These are phyloP conservation scores for Gamsiella multidivaricata DNA, from an alignment of 192 early-diverging fungal species.

Conservation along the genomic window DNA sequence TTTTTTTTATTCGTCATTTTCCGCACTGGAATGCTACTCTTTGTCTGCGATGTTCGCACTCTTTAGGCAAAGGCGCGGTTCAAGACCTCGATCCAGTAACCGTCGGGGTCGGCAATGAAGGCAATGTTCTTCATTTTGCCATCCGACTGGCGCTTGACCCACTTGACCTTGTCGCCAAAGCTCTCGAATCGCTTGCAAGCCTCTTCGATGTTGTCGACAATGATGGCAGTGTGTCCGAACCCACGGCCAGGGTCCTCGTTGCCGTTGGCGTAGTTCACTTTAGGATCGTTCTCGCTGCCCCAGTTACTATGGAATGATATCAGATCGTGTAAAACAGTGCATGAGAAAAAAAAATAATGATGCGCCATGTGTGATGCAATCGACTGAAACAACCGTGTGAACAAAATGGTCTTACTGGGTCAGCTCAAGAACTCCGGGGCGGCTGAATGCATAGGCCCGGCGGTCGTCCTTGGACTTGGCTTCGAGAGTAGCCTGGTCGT, in stretches of 20 bases:
- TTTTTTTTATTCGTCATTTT: neutral
- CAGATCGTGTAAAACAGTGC: too few relatives aligned
- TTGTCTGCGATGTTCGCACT: too few relatives aligned
- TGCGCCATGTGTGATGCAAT: neutral
- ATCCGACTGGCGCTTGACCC: constrained; percentile 78
- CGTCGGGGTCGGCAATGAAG: constrained; percentile 86
- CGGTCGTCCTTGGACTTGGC: constrained; percentile 63
- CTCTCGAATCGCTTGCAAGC: constrained; percentile 81
- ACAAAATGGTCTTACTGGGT: constrained; percentile 73
- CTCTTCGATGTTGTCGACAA: constrained; percentile 82
- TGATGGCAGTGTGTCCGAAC: constrained; percentile 85
- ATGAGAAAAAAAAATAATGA: constrained; percentile 8
- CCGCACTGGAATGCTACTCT: constrained; percentile 12
- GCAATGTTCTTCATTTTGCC: constrained; percentile 88
- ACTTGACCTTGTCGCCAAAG: constrained; percentile 77
- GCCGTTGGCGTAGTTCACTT: constrained; percentile 74
- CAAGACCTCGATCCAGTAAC: constrained; percentile 81
- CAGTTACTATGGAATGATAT: constrained; percentile 72
- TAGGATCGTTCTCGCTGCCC: constrained; percentile 76
- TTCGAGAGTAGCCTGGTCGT: constrained; percentile 60
- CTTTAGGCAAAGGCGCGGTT: constrained; percentile 28
- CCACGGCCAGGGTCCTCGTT: constrained; percentile 78
- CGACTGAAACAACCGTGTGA: neutral
- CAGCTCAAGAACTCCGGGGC: constrained; percentile 82
- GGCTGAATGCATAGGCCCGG: constrained; percentile 63